Evolutionary conservation across 2,329 filamentous ascomycete species (phyloP).

Genomic region (Fusarium mangiferae): DNA sequence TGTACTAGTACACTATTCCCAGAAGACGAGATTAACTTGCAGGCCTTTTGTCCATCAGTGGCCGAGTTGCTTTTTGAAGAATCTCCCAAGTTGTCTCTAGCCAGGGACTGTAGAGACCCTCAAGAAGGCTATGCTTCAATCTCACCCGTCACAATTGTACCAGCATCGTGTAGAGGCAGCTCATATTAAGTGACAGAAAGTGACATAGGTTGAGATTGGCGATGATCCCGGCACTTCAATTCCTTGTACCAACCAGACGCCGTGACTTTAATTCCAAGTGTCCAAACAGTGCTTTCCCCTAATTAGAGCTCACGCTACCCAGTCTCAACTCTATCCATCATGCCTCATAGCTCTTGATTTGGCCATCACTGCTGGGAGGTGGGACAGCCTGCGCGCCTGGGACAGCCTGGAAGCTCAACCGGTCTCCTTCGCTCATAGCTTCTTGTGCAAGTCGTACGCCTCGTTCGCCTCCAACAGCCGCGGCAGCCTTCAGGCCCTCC

Average conservation of each 20-base stretch:
- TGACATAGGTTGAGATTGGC: neutral
- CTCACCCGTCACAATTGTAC: neutral
- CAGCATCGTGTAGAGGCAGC: neutral
- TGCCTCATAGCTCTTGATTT: slow-evolving; percentile 68
- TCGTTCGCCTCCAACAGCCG: slow-evolving; percentile 60
- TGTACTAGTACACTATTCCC: slow-evolving; percentile 29
- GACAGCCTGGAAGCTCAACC: slow-evolving; percentile 63
- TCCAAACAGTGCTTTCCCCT: slow-evolving; percentile 13
- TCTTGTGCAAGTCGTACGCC: slow-evolving; percentile 61
- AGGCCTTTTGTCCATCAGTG: neutral
- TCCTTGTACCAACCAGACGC: slow-evolving; percentile 33
- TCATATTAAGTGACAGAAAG: neutral
- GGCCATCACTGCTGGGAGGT: slow-evolving; percentile 65
- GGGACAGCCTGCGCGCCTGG: slow-evolving; percentile 58
- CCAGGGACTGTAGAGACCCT: neutral
- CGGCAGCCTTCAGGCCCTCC: slow-evolving; percentile 72
- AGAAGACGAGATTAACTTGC: slow-evolving; percentile 15
- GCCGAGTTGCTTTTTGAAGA: neutral
- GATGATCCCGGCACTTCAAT: slow-evolving; percentile 21
- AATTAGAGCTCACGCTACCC: neutral
- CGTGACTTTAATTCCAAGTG: slow-evolving; percentile 34
- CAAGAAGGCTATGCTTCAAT: neutral
- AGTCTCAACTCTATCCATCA: slow-evolving; percentile 44
- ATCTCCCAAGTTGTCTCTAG: neutral
- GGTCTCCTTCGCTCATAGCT: slow-evolving; percentile 59